Conservation (phyloP, 176 grass and related monocot genomes). For the Saccharum spontaneum region DNA sequence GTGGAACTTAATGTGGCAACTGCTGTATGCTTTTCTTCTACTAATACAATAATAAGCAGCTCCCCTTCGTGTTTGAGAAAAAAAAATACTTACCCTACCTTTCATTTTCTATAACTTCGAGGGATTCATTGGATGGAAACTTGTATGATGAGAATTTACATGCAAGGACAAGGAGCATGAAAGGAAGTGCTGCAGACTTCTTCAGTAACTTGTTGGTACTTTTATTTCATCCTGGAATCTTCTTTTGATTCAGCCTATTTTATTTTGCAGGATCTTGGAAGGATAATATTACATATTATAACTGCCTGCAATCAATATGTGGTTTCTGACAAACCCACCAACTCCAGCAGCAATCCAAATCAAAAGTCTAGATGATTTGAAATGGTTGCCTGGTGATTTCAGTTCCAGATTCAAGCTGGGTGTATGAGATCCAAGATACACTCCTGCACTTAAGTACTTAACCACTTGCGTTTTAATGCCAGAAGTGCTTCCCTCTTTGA, state of each 20-base stretch:
- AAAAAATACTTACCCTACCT: neutral
- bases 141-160: slow-evolving; percentile 17
- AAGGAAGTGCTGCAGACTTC: neutral
- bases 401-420: slow-evolving; percentile 62
- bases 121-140: neutral
- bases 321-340: slow-evolving; percentile 79
- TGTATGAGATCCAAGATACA: slow-evolving; percentile 60
- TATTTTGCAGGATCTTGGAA: slow-evolving; percentile 63
- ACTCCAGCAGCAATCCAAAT: slow-evolving; percentile 55
- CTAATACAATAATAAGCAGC: too few relatives aligned
- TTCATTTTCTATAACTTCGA: neutral
- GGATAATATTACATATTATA: slow-evolving; percentile 83
- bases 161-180: neutral
- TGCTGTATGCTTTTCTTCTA: neutral
- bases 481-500: slow-evolving; percentile 73
- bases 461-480: slow-evolving; percentile 92
- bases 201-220: neutral
- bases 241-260: slow-evolving; percentile 15
- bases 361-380: slow-evolving; percentile 59
- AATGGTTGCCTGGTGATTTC: slow-evolving; percentile 59
- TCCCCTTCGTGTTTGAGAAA: neutral
- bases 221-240: neutral
- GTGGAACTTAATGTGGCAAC: slow-evolving; percentile 5
- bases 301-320: slow-evolving; percentile 87
- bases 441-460: slow-evolving; percentile 73